Conservation (phyloP, 2,329 filamentous ascomycete genomes). For the Colletotrichum somersetense region DNA sequence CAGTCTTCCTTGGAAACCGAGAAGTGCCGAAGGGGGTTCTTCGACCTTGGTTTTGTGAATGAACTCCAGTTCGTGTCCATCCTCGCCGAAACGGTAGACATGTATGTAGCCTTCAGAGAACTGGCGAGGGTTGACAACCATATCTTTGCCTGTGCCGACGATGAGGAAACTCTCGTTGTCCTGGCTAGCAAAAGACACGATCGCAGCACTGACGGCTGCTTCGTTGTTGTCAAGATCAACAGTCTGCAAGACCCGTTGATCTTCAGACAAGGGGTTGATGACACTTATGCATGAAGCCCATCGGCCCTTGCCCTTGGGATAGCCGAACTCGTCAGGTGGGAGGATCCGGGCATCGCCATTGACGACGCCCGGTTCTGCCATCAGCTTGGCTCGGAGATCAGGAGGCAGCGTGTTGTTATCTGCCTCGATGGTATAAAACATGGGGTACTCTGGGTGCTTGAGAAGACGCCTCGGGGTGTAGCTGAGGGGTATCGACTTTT, state of each 20-base stretch:
- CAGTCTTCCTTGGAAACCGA: conserved; percentile 92
- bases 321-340: conserved; percentile 87
- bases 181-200: conserved; percentile 88
- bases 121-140: conserved; percentile 81
- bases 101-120: conserved; percentile 88
- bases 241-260: conserved; percentile 77
- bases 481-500: conserved; percentile 86
- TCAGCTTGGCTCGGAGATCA: conserved; percentile 79
- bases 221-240: conserved; percentile 91
- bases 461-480: conserved; percentile 92
- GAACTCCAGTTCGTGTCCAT: conserved; percentile 90
- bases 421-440: conserved; percentile 94
- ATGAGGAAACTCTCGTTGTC: conserved; percentile 92
- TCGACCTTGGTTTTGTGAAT: conserved; percentile 97
- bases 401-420: conserved; percentile 92
- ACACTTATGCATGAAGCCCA: conserved; percentile 98
- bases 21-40: conserved; percentile 87
- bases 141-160: conserved; percentile 93
- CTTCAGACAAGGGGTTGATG: conserved; percentile 83
- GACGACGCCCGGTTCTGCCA: conserved; percentile 77
- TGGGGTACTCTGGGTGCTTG: conserved; percentile 86
- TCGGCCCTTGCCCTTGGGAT: conserved; percentile 83
- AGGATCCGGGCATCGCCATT: conserved; percentile 80
- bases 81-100: conserved; percentile 89
- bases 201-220: conserved; percentile 86